Percentiles rank a stretch among this genome's conserved stretches.
Evolutionary conservation across 2,329 filamentous ascomycete species (phyloP).

Genomic region (Huntiella bhutanensis): DNA sequence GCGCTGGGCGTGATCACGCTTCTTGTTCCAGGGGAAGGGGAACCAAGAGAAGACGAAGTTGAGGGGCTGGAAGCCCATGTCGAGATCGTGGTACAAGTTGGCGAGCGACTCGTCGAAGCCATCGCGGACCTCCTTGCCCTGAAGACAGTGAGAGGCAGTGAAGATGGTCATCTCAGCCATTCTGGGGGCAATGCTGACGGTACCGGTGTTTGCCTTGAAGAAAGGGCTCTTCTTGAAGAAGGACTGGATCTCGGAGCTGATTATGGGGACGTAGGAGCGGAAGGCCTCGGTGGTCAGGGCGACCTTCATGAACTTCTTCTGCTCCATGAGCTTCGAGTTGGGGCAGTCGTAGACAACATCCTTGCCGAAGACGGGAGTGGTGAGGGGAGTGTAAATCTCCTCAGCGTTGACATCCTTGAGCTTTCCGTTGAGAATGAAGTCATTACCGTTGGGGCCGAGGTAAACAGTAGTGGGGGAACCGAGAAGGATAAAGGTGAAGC

Average conservation of each 20-base stretch:
- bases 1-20: constrained; percentile 58
- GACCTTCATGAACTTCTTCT: constrained; percentile 86
- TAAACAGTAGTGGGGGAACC: constrained; percentile 81
- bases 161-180: constrained; percentile 83
- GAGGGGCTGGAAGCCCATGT: constrained; percentile 75
- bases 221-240: constrained; percentile 49
- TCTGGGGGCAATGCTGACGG: constrained; percentile 51
- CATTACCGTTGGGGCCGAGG: constrained; percentile 64
- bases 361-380: constrained; percentile 54
- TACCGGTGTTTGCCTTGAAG: constrained; percentile 50
- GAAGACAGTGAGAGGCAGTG: constrained; percentile 68
- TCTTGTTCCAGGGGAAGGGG: constrained; percentile 72
- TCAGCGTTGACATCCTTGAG: constrained; percentile 77
- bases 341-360: constrained; percentile 85
- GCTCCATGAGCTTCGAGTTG: constrained; percentile 84
- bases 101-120: constrained; percentile 68
- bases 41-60: constrained; percentile 86
- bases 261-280: constrained; percentile 57
- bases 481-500: constrained; percentile 76
- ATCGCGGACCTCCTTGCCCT: constrained; percentile 65
- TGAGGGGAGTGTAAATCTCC: constrained; percentile 70
- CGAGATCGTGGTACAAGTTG: constrained; percentile 68
- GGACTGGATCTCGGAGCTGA: constrained; percentile 52
- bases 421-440: constrained; percentile 84
- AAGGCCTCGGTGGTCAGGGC: constrained; percentile 60